A percentile compares a stretch with the other conserved stretches of the same genome.
These are phyloP conservation scores for Brassica rapa DNA, from an alignment of 345 rosid species.

Conservation along the genomic window DNA sequence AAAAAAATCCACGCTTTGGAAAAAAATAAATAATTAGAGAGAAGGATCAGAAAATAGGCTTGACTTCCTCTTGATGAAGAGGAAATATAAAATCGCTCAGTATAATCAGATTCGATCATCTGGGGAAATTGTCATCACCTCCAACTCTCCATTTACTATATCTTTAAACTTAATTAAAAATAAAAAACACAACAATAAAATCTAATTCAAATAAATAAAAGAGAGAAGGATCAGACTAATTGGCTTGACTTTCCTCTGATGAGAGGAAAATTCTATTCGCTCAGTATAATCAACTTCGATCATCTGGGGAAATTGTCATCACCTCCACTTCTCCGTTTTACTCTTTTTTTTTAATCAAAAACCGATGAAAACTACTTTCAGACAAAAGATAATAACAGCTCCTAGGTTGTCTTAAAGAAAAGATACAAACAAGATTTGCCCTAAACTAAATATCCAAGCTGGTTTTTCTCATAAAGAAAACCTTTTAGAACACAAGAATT, in stretches of 20 bases:
- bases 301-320: slow-evolving; percentile 46
- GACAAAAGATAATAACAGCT: neutral
- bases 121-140: slow-evolving; percentile 47
- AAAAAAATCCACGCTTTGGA: too few species aligned
- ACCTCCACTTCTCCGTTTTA: slow-evolving; percentile 13
- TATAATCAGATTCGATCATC: slow-evolving; percentile 44
- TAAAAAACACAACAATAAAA: neutral
- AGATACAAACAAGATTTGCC: neutral
- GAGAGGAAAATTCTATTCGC: slow-evolving; percentile 29
- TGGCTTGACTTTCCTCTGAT: slow-evolving; percentile 35
- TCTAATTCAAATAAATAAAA: neutral
- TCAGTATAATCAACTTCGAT: slow-evolving; percentile 41
- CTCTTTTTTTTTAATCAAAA: too few species aligned
- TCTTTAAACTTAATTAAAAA: neutral
- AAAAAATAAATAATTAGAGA: neutral
- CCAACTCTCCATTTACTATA: slow-evolving; percentile 23
- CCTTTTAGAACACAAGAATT: neutral
- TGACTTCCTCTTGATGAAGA: slow-evolving; percentile 31
- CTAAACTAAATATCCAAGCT: slow-evolving; percentile 12
- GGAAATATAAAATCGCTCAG: slow-evolving; percentile 30
- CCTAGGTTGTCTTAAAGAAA: neutral
- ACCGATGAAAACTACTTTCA: neutral
- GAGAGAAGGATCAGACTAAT: slow-evolving; percentile 34
- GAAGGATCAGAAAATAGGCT: slow-evolving; percentile 42
- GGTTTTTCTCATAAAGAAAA: neutral